phyloP scores from a whole-genome alignment of 2,329 filamentous ascomycete species.

The Iodosphaeria phyllophila region DNA sequence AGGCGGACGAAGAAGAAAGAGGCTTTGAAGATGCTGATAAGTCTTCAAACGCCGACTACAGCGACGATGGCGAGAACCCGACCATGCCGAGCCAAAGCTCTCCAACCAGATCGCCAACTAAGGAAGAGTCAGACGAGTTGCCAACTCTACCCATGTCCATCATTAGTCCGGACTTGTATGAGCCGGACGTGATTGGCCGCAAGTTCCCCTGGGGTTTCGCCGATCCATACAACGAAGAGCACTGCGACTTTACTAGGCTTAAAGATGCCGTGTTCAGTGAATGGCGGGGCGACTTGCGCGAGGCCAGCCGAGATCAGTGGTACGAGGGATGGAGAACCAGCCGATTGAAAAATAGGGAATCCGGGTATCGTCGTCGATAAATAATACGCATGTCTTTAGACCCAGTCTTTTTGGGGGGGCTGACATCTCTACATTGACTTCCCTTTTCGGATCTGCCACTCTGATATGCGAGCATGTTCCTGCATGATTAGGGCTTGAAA shows the following conservation, averaged over 20 bases:
- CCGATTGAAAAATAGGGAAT: slow-evolving; percentile 36
- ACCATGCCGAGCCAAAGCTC: slow-evolving; percentile 20
- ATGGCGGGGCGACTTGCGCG: slow-evolving; percentile 79
- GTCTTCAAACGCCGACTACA: slow-evolving; percentile 2
- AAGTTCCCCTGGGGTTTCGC: slow-evolving; percentile 95
- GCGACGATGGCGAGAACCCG: slow-evolving; percentile 6
- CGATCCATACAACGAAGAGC: slow-evolving; percentile 74
- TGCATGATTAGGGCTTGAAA: too few relatives aligned
- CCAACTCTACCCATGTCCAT: slow-evolving; percentile 79
- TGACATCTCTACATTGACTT: slow-evolving; percentile 7
- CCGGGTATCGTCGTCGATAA: slow-evolving; percentile 18
- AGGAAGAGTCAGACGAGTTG: slow-evolving; percentile 27
- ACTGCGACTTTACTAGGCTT: slow-evolving; percentile 84
- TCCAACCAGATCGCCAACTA: slow-evolving; percentile 17
- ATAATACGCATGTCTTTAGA: slow-evolving; percentile 4
- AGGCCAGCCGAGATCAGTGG: slow-evolving; percentile 81
- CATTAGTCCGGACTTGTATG: slow-evolving; percentile 84
- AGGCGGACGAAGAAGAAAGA: slow-evolving; percentile 28
- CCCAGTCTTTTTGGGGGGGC: slow-evolving; percentile 3
- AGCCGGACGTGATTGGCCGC: slow-evolving; percentile 60
- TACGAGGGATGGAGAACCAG: slow-evolving; percentile 88
- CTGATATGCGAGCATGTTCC: too few relatives aligned
- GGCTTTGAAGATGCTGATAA: slow-evolving; percentile 10
- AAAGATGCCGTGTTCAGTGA: slow-evolving; percentile 87
- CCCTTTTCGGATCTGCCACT: too few relatives aligned